A percentile compares a stretch with the other conserved stretches of the same genome.
Evolutionary conservation across 345 rosid genomes (phyloP).

Genomic region (Lumnitzera littorea): DNA sequence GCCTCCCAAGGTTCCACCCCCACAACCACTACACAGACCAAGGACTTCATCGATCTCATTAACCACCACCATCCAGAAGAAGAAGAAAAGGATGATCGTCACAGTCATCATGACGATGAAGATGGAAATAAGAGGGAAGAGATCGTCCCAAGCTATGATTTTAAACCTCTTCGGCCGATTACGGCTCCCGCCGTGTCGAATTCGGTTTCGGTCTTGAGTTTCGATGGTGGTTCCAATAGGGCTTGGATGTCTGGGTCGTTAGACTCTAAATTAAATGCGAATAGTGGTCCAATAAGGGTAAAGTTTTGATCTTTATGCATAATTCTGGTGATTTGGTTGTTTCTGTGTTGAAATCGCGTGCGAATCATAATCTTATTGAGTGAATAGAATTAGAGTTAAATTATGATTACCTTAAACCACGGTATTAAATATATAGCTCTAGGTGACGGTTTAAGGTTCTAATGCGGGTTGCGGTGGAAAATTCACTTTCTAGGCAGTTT

Average conservation of each 20-base stretch:
- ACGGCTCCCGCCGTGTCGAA: conserved; percentile 11
- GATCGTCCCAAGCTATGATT: conserved; percentile 84
- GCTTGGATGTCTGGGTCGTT: conserved; percentile 31
- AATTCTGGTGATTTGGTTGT: background rate
- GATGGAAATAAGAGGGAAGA: conserved; percentile 51
- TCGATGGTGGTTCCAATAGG: conserved; percentile 42
- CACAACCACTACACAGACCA: conserved; percentile 13
- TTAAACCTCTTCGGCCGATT: conserved; percentile 67
- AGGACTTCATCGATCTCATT: conserved; percentile 51
- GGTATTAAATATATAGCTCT: no score
- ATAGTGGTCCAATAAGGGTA: conserved; percentile 38
- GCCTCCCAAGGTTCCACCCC: conserved; percentile 21
- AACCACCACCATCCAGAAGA: conserved; percentile 20
- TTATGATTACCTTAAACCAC: no score
- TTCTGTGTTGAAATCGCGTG: no score
- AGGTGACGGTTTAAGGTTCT: no score
- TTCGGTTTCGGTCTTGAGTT: conserved; percentile 23
- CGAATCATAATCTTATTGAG: no score
- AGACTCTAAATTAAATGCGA: conserved; percentile 29
- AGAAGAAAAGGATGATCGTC: conserved; percentile 11
- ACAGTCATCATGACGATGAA: conserved; percentile 1
- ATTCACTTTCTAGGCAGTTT: no score
- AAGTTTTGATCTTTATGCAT: background rate
- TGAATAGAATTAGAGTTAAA: no score
- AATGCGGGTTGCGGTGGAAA: no score